Evolutionary conservation across 1,284 basidiomycete genomes (phyloP).

Genomic region (Ganoderma multipileum): DNA sequence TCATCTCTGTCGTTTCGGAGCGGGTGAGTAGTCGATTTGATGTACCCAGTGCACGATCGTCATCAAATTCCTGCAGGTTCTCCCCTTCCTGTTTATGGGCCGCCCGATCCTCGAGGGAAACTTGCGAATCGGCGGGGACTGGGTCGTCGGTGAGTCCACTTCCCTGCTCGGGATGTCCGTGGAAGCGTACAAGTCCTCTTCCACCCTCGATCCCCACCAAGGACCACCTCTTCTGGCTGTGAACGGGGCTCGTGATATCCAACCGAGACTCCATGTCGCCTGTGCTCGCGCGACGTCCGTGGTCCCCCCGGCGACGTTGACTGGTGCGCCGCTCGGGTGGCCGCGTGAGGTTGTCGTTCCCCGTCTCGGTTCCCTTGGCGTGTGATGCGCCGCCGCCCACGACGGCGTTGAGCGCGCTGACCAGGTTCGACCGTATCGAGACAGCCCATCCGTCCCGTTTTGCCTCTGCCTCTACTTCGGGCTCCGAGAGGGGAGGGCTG

Average conservation of each 20-base stretch:
- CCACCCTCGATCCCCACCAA: slow-evolving; percentile 32
- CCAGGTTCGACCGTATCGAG: slow-evolving; percentile 44
- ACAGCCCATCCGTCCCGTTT: slow-evolving; percentile 40
- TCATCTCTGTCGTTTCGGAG: too few species aligned
- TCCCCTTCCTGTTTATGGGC: neutral
- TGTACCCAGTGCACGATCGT: too few species aligned
- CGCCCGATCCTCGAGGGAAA: neutral
- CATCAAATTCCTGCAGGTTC: neutral
- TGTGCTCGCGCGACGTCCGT: slow-evolving; percentile 3
- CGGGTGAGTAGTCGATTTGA: neutral
- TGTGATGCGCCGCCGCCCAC: slow-evolving; percentile 29
- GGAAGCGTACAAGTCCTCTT: slow-evolving; percentile 30
- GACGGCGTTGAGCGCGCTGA: slow-evolving; percentile 44
- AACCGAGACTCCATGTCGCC: neutral
- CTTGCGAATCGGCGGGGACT: slow-evolving; percentile 26
- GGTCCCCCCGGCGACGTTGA: slow-evolving; percentile 7
- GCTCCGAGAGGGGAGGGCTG: neutral
- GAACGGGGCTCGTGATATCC: slow-evolving; percentile 37
- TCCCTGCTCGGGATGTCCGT: slow-evolving; percentile 2
- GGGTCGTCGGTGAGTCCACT: slow-evolving; percentile 11
- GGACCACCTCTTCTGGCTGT: slow-evolving; percentile 30
- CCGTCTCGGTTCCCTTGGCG: neutral
- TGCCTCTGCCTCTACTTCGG: neutral
- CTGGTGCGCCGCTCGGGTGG: slow-evolving; percentile 22
- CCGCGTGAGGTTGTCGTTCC: slow-evolving; percentile 27